These are phyloP conservation scores for Clonostachys rhizophaga DNA, from an alignment of 2,329 filamentous ascomycete genomes.

Conservation along the genomic window DNA sequence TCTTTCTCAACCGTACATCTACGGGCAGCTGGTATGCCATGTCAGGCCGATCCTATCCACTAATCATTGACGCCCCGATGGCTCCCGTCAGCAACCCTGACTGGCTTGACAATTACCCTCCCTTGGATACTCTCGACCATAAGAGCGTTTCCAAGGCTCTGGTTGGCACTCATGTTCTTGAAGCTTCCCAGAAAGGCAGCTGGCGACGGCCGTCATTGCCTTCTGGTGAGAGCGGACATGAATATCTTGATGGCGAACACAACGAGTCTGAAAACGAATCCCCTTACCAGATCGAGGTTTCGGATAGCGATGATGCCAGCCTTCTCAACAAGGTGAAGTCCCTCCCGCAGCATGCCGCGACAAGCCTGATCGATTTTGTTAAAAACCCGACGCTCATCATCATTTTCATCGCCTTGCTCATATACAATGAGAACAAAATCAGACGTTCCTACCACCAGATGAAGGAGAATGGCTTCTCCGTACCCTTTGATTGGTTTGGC, in stretches of 20 bases:
- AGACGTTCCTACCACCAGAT: conserved; percentile 29
- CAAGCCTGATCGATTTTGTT: conserved; percentile 49
- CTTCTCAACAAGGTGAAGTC: conserved; percentile 46
- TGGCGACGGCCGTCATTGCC: conserved; percentile 28
- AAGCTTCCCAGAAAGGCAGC: conserved; percentile 23
- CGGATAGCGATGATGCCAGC: conserved; percentile 12
- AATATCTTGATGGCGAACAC: neutral
- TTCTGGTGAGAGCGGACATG: conserved; percentile 9
- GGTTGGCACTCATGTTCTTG: conserved; percentile 67
- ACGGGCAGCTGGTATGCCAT: conserved; percentile 91
- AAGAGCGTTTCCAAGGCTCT: conserved; percentile 55
- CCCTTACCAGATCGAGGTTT: conserved; percentile 14
- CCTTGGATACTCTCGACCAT: conserved; percentile 30
- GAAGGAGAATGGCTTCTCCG: conserved; percentile 16
- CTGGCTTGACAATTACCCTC: conserved; percentile 39
- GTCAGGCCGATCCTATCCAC: conserved; percentile 80
- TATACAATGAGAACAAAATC: conserved; percentile 41
- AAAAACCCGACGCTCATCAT: conserved; percentile 48
- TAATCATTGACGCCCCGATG: conserved; percentile 65
- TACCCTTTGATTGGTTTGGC: conserved; percentile 11
- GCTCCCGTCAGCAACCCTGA: conserved; percentile 38
- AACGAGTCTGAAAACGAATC: neutral
- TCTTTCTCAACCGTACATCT: conserved; percentile 85
- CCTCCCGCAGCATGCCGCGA: conserved; percentile 42
- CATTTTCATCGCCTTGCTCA: conserved; percentile 31